phyloP scores from a whole-genome alignment of 2,329 filamentous ascomycete genomes.

The Parascedosporium putredinis region DNA sequence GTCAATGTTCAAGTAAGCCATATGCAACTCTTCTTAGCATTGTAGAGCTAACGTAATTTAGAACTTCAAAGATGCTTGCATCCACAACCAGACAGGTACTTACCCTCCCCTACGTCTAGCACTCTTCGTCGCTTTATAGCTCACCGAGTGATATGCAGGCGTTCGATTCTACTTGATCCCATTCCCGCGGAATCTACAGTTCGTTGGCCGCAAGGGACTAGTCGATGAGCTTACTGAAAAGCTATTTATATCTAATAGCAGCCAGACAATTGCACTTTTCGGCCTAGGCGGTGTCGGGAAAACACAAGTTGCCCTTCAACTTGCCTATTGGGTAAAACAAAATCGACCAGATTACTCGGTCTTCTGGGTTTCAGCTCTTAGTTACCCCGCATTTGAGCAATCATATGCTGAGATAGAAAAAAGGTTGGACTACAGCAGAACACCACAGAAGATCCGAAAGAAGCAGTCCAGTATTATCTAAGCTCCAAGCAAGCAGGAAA shows the following conservation, averaged over 20 bases:
- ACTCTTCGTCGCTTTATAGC: neutral
- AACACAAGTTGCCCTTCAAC: constrained; percentile 2
- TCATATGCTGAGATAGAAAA: neutral
- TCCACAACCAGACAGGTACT: neutral
- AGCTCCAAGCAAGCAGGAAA: constrained; percentile 12
- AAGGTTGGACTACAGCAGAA: neutral
- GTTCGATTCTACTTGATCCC: neutral
- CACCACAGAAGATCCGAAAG: constrained; percentile 3
- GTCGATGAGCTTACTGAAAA: neutral
- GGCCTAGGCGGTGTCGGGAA: constrained; percentile 6
- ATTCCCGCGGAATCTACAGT: neutral
- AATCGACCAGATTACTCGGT: neutral
- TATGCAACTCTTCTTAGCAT: neutral
- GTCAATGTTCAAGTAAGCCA: neutral
- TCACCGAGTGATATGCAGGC: neutral
- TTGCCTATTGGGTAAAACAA: neutral
- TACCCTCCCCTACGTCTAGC: neutral
- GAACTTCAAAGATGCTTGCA: neutral
- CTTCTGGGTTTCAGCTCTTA: constrained; percentile 1
- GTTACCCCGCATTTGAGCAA: neutral
- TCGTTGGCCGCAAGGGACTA: neutral
- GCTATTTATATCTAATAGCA: neutral
- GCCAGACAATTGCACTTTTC: neutral
- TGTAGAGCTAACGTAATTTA: neutral
- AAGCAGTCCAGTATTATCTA: constrained; percentile 10